These are phyloP conservation scores for Fusarium hainanense DNA, from an alignment of 2,329 filamentous ascomycete genomes.

Conservation along the genomic window DNA sequence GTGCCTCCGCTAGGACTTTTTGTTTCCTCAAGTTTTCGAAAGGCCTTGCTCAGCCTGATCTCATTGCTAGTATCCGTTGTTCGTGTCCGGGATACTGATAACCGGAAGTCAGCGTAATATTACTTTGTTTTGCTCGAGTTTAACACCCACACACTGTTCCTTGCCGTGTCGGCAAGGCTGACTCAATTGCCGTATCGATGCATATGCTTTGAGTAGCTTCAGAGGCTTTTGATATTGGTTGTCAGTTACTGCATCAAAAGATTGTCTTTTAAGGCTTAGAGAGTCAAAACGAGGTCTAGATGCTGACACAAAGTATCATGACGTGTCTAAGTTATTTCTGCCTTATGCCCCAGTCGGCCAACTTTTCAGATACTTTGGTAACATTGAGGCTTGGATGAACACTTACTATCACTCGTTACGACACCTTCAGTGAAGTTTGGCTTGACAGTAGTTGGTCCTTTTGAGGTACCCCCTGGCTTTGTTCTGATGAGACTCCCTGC, in stretches of 20 bases:
- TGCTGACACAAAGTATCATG: background rate
- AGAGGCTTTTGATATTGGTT: conserved; percentile 9
- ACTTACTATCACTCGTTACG: conserved; percentile 6
- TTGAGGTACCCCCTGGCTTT: background rate
- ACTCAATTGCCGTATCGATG: background rate
- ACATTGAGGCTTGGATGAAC: background rate
- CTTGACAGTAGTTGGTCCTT: background rate
- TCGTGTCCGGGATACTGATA: conserved; percentile 36
- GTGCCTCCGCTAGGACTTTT: conserved; percentile 1
- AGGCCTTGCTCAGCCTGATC: conserved; percentile 50
- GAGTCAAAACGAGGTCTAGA: background rate
- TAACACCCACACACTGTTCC: conserved; percentile 30
- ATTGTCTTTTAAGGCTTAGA: background rate
- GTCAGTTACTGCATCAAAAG: background rate
- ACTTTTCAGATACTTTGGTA: background rate
- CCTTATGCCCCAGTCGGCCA: background rate
- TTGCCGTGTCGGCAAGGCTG: conserved; percentile 12
- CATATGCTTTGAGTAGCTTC: background rate
- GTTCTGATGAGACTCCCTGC: conserved; percentile 52
- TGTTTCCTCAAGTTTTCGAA: conserved; percentile 21
- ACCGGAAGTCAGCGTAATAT: conserved; percentile 3
- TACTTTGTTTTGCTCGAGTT: background rate
- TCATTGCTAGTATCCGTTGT: conserved; percentile 37
- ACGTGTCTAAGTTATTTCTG: background rate
- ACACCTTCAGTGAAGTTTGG: background rate